Evolutionary conservation across 768 basidiomycete genomes (phyloP).

Genomic region (Russula compacta): DNA sequence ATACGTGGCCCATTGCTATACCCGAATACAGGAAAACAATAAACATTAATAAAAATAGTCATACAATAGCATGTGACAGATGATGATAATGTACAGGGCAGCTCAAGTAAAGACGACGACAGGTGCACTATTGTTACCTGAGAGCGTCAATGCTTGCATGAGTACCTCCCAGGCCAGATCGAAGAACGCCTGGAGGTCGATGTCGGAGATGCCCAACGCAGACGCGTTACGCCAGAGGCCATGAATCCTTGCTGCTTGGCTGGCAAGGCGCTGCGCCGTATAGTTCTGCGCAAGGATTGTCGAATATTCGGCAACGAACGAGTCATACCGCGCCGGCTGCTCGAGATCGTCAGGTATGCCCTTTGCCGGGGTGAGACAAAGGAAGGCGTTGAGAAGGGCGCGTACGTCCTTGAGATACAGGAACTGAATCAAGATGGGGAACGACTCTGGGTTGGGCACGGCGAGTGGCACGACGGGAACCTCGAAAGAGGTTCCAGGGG

Average conservation of each 20-base stretch:
- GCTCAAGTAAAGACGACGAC: not conserved
- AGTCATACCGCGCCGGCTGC: slow-evolving; percentile 5
- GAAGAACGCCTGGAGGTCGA: slow-evolving; percentile 37
- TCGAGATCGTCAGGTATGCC: slow-evolving; percentile 9
- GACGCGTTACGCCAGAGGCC: slow-evolving; percentile 46
- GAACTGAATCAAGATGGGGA: slow-evolving; percentile 50
- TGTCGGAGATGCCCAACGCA: slow-evolving; percentile 42
- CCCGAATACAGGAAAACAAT: slow-evolving; percentile 6
- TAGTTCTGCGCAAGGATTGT: slow-evolving; percentile 22
- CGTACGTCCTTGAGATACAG: slow-evolving; percentile 54
- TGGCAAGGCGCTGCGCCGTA: slow-evolving; percentile 29
- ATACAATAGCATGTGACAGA: not conserved
- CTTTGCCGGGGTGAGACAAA: slow-evolving; percentile 23
- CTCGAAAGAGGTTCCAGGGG: slow-evolving; percentile 27
- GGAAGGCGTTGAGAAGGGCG: slow-evolving; percentile 42
- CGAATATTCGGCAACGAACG: slow-evolving; percentile 11
- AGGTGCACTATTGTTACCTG: not conserved
- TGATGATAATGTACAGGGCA: not conserved
- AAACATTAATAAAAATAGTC: slow-evolving; percentile 11
- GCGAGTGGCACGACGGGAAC: slow-evolving; percentile 55
- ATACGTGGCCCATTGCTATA: not conserved
- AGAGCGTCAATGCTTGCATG: slow-evolving; percentile 32
- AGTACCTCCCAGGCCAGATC: slow-evolving; percentile 45
- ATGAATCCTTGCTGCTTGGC: slow-evolving; percentile 30
- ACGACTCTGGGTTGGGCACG: slow-evolving; percentile 54